Conservation (phyloP, 2,329 filamentous ascomycete species). For the Xylaria sp. region DNA sequence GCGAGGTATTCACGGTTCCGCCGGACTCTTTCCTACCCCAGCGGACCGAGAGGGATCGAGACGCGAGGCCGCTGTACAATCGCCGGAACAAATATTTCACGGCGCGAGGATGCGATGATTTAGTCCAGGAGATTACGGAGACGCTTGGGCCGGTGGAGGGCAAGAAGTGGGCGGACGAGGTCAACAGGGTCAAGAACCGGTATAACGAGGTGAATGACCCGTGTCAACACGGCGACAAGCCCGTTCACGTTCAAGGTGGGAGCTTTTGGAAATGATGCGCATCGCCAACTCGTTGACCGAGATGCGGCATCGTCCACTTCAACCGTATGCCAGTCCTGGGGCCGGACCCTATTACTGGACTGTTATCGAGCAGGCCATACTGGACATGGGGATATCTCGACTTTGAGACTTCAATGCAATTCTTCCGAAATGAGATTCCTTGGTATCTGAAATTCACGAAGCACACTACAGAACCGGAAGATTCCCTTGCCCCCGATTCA, state of each 20-base stretch:
- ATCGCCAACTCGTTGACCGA: background rate
- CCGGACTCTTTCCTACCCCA: constrained; percentile 12
- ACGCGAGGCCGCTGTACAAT: constrained; percentile 45
- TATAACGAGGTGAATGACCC: constrained; percentile 43
- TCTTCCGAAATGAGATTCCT: too few relatives aligned
- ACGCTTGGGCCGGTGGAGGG: constrained; percentile 32
- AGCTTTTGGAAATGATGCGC: constrained; percentile 43
- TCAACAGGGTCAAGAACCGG: constrained; percentile 44
- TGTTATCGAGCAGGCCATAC: too few relatives aligned
- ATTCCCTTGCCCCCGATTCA: too few relatives aligned
- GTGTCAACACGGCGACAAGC: constrained; percentile 46
- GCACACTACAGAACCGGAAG: too few relatives aligned
- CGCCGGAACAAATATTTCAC: constrained; percentile 52
- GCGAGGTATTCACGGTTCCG: constrained; percentile 49
- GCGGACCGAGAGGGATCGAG: constrained; percentile 30
- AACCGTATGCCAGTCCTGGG: too few relatives aligned
- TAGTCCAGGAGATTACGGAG: constrained; percentile 37
- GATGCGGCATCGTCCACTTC: too few relatives aligned
- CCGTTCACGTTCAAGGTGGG: constrained; percentile 37
- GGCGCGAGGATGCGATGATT: constrained; percentile 38
- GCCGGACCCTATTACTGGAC: too few relatives aligned
- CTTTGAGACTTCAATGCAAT: too few relatives aligned
- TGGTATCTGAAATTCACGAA: too few relatives aligned
- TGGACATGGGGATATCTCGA: too few relatives aligned
- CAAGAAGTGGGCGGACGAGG: constrained; percentile 35